Conservation (phyloP, 257 asterid species). For the Ballota nigra region DNA sequence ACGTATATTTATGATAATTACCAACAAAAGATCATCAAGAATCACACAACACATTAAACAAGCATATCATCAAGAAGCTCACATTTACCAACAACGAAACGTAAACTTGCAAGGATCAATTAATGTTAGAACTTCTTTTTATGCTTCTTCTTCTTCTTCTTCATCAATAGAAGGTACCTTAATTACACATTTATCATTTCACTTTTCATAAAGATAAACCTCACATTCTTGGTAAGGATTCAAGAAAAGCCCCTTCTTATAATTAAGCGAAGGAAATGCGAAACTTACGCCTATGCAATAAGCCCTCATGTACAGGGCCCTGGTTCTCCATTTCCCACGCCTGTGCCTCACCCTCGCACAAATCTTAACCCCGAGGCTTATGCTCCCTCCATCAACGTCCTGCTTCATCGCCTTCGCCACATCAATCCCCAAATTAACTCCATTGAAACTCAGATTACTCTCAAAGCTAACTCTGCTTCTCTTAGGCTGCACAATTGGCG, state of each 20-base stretch:
- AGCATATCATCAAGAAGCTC: neutral
- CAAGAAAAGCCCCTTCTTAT: conserved; percentile 25
- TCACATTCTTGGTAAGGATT: conserved; percentile 29
- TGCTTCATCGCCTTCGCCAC: conserved; percentile 20
- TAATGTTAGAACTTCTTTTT: conserved; percentile 6
- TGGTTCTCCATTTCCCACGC: conserved; percentile 23
- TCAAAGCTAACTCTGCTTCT: conserved; percentile 15
- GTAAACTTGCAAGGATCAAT: neutral
- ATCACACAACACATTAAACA: conserved; percentile 3
- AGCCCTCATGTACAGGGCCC: conserved; percentile 29
- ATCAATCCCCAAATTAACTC: conserved; percentile 17
- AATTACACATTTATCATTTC: neutral
- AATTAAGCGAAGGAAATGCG: conserved; percentile 20
- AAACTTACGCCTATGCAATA: conserved; percentile 33
- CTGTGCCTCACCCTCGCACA: conserved; percentile 18
- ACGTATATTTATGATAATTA: neutral
- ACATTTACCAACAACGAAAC: neutral
- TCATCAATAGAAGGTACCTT: neutral
- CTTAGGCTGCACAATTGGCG: conserved; percentile 33
- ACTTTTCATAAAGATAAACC: conserved; percentile 29
- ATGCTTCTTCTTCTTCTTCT: neutral
- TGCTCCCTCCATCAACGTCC: conserved; percentile 35
- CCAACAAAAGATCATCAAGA: neutral
- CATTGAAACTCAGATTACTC: conserved; percentile 18
- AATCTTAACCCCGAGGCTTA: conserved; percentile 30